phyloP scores from a whole-genome alignment of 768 basidiomycete species.

The Cyclocybe aegerita region DNA sequence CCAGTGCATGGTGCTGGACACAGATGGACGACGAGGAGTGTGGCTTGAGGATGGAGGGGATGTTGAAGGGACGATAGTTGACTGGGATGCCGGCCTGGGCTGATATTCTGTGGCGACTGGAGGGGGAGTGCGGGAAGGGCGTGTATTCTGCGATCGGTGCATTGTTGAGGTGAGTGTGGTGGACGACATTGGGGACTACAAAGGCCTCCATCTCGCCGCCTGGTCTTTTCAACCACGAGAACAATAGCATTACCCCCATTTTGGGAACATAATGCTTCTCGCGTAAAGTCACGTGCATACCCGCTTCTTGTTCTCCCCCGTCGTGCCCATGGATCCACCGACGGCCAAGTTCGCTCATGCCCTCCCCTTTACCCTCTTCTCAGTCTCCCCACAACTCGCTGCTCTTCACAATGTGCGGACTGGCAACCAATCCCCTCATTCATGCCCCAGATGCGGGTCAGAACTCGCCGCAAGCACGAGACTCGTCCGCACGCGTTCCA shows the following conservation, averaged over 20 bases:
- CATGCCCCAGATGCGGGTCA: slow-evolving; percentile 56
- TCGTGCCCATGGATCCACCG: slow-evolving; percentile 29
- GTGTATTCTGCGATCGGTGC: slow-evolving; percentile 30
- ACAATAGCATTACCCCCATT: slow-evolving; percentile 13
- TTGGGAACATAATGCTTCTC: slow-evolving; percentile 13
- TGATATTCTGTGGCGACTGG: background rate
- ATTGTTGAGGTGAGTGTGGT: slow-evolving; percentile 25
- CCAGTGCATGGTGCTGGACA: slow-evolving; percentile 53
- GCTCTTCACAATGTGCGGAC: slow-evolving; percentile 57
- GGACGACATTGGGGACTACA: slow-evolving; percentile 12
- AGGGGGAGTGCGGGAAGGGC: slow-evolving; percentile 23
- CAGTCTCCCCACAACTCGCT: slow-evolving; percentile 56
- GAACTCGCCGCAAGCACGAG: slow-evolving; percentile 40
- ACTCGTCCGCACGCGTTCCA: slow-evolving; percentile 26
- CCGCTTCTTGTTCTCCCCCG: slow-evolving; percentile 3
- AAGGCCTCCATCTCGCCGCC: background rate
- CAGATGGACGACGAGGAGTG: slow-evolving; percentile 32
- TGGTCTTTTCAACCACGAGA: background rate
- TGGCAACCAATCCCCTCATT: slow-evolving; percentile 20
- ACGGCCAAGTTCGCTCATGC: slow-evolving; percentile 46
- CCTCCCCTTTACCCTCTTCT: slow-evolving; percentile 47
- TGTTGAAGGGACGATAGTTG: slow-evolving; percentile 14
- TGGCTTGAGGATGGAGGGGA: slow-evolving; percentile 20
- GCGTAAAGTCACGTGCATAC: slow-evolving; percentile 11
- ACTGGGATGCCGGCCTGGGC: too few species aligned